A percentile compares a stretch with the other conserved stretches of the same genome.
Conservation (phyloP, 345 rosid genomes). For the Schrenkiella parvula region DNA sequence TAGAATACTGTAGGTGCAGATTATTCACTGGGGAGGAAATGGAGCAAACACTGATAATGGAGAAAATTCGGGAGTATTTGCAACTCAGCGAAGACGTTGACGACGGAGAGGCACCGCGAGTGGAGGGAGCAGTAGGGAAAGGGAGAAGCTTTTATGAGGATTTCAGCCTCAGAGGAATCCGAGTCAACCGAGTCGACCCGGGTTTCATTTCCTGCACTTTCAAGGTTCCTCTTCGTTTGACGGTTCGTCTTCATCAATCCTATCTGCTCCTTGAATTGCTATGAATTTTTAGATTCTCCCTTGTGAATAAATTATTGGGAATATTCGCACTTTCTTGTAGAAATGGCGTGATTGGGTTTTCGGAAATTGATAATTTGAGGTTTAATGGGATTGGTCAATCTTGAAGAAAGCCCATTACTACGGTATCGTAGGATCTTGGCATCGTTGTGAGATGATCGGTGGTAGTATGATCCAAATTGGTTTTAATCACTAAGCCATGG, state of each 20-base stretch:
- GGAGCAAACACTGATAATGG: conserved; percentile 36
- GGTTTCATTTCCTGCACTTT: conserved; percentile 67
- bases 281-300: not conserved
- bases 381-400: not conserved
- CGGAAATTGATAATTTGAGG: not conserved
- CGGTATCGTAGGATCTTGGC: not conserved
- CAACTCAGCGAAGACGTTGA: conserved; percentile 45
- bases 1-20: not conserved
- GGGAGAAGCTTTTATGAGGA: conserved; percentile 58
- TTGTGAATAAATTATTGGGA: not conserved
- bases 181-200: conserved; percentile 69
- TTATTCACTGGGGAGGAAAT: not conserved
- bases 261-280: not conserved
- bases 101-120: conserved; percentile 46
- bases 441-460: not conserved
- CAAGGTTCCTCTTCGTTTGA: conserved; percentile 85
- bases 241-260: conserved; percentile 36
- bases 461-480: not conserved
- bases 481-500: not conserved
- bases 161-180: conserved; percentile 64
- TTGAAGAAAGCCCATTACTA: not conserved
- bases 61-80: conserved; percentile 49
- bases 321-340: not conserved
- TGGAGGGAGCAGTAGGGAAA: conserved; percentile 36
- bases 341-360: not conserved